Conservation (phyloP, 1,284 basidiomycete species). For the Sphagnurus paluster region DNA sequence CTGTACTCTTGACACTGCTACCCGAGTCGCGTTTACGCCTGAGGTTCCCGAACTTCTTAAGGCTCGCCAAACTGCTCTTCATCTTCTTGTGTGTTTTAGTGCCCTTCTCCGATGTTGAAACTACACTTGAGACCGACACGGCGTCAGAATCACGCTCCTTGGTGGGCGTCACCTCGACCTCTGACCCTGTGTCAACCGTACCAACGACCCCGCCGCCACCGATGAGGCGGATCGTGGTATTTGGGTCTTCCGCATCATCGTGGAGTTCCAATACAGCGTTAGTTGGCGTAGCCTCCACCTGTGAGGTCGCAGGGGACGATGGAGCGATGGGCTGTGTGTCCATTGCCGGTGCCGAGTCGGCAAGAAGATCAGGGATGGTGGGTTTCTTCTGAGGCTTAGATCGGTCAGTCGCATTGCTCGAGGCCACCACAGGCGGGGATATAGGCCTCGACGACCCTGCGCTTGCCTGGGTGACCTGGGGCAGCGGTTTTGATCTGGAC, state of each 20-base stretch:
- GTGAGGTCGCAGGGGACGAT: constrained; percentile 15
- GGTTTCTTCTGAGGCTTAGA: constrained; percentile 18
- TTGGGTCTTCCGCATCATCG: constrained; percentile 27
- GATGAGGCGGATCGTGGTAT: constrained; percentile 56
- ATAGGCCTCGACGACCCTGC: background rate
- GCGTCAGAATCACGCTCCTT: constrained; percentile 25
- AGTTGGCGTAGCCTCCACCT: constrained; percentile 5
- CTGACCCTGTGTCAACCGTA: constrained; percentile 25
- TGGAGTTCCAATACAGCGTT: constrained; percentile 4
- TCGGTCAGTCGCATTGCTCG: constrained; percentile 7
- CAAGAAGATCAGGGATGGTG: constrained; percentile 44
- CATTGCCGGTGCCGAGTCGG: constrained; percentile 37
- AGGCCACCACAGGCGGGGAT: constrained; percentile 3
- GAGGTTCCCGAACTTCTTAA: constrained; percentile 56
- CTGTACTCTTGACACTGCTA: constrained; percentile 38
- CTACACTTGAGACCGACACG: constrained; percentile 11
- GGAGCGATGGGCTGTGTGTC: constrained; percentile 35
- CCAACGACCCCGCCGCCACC: constrained; percentile 49
- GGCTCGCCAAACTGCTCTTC: constrained; percentile 51
- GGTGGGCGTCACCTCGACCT: constrained; percentile 23
- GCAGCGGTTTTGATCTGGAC: constrained; percentile 22
- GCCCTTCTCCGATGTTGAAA: constrained; percentile 24
- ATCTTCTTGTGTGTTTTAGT: constrained; percentile 50
- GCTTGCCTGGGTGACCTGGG: background rate
- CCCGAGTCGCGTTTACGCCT: constrained; percentile 56